These are phyloP conservation scores for Actinomucor elegans DNA, from an alignment of 371 early-diverging fungal species.

Conservation along the genomic window DNA sequence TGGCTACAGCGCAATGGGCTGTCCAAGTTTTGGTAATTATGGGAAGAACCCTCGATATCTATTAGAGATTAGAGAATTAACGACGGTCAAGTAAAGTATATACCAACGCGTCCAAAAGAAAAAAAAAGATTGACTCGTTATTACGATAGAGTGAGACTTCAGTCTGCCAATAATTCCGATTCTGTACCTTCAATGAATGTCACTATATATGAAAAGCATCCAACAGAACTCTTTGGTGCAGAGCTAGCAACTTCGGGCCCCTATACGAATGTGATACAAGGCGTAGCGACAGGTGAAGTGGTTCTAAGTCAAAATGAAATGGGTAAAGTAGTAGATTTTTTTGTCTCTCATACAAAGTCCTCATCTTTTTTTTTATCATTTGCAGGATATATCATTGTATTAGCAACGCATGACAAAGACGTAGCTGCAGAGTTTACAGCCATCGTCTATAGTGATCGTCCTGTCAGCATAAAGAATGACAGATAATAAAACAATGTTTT, in stretches of 20 bases:
- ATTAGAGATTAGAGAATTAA: slow-evolving; percentile 60
- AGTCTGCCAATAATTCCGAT: slow-evolving; percentile 58
- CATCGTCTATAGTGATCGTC: slow-evolving; percentile 62
- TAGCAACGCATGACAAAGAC: slow-evolving; percentile 61
- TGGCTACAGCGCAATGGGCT: slow-evolving; percentile 69
- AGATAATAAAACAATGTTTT: slow-evolving; percentile 14
- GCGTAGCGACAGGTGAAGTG: slow-evolving; percentile 52
- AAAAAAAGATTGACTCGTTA: too few relatives aligned
- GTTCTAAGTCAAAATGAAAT: slow-evolving; percentile 47
- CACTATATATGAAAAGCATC: slow-evolving; percentile 64
- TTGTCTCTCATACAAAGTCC: not conserved
- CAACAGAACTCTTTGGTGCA: slow-evolving; percentile 56
- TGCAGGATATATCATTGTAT: slow-evolving; percentile 60
- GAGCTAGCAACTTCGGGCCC: slow-evolving; percentile 73
- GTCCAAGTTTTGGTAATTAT: slow-evolving; percentile 60
- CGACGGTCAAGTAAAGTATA: slow-evolving; percentile 56
- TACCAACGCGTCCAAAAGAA: too few relatives aligned
- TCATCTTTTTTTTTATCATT: not conserved
- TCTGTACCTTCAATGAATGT: slow-evolving; percentile 73
- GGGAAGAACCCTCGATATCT: slow-evolving; percentile 70
- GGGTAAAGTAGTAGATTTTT: slow-evolving; percentile 26
- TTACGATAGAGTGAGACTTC: slow-evolving; percentile 69
- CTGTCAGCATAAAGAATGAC: slow-evolving; percentile 51
- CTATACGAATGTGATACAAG: slow-evolving; percentile 73
- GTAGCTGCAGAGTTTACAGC: slow-evolving; percentile 55